Evolutionary conservation across 2,329 filamentous ascomycete species (phyloP), one percentile per base, ranked within the genome.

Genomic region (Parastagonospora avenae): DNA sequence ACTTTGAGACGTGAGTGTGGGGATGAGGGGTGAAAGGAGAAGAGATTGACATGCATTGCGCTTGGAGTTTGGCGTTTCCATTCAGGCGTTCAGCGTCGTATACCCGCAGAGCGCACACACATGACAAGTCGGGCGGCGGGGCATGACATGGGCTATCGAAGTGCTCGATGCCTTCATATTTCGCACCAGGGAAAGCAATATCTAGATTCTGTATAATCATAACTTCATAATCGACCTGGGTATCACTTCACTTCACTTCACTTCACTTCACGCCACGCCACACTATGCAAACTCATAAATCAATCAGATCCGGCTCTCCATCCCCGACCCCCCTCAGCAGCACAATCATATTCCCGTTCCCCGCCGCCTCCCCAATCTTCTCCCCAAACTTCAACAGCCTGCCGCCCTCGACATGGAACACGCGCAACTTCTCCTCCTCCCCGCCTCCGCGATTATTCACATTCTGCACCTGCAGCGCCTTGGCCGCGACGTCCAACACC

Each of bases 371-470:
- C 4, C 91, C 92, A 48, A 96, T 80, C 78, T 93, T 92, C 74
- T 97, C 92, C 19, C 83, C 86, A 66, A 95, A 99, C 53, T 94
- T 92, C 57, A 99, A 74, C 55, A 99, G 73, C 50, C 91, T 80
- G 0, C 94, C 94, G 0, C 89, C 90, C 70, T 99, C 92, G 0
- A 99, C 90, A 71, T 97, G 92, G 67, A 96, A 99, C 0, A 99
- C 86, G 8, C 94, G 79, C 59, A 99, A 72, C 73, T 89, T 89
- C 52, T 92, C 87, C 70, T 89, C 86, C 76, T 95, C 91, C 10
- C 87, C 82, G 2, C 82, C 83, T 1, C 85, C 87, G 62, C 88
- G 82, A 64, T 95, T 95, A 68, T 96, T 96, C 57, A 93, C 75
- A 61, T 96, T 96, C 66, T 89, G 82, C 8, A 95, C 86, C 75